Percentiles rank a stretch among this genome's conserved stretches.
Conservation (phyloP, 768 basidiomycete genomes). For the Podaxis rugospora region DNA sequence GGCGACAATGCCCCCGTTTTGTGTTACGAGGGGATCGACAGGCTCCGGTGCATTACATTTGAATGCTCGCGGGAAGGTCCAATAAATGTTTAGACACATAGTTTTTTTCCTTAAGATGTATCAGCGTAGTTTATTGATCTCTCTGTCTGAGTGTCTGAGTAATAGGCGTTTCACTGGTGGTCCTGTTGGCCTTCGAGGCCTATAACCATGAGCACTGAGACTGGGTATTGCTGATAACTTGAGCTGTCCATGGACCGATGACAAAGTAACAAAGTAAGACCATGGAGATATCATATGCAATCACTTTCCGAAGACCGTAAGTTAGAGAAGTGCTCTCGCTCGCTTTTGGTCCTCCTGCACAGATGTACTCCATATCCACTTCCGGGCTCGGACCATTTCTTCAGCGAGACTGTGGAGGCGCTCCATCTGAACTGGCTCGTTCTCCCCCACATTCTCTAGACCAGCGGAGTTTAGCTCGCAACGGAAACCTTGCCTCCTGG, state of each 20-base stretch:
- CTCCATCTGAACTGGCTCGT: constrained; percentile 4
- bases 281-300: no score
- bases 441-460: constrained; percentile 14
- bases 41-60: constrained; percentile 26
- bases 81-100: constrained; percentile 6
- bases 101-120: not conserved
- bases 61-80: constrained; percentile 12
- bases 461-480: constrained; percentile 18
- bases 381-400: not conserved
- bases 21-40: constrained; percentile 16
- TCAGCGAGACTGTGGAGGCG: not conserved
- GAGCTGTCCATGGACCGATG: not conserved
- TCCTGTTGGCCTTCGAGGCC: constrained; percentile 24
- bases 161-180: constrained; percentile 12
- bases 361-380: constrained; percentile 4
- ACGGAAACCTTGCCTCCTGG: constrained; percentile 17
- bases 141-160: constrained; percentile 10
- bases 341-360: constrained; percentile 4
- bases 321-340: not conserved
- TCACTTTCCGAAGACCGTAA: no score
- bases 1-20: no score
- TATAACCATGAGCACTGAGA: constrained; percentile 18
- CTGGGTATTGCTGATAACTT: not conserved
- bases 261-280: not conserved
- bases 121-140: not conserved